Evolutionary conservation across 83 land plant species (phyloP).

Genomic region (Picea abies): DNA sequence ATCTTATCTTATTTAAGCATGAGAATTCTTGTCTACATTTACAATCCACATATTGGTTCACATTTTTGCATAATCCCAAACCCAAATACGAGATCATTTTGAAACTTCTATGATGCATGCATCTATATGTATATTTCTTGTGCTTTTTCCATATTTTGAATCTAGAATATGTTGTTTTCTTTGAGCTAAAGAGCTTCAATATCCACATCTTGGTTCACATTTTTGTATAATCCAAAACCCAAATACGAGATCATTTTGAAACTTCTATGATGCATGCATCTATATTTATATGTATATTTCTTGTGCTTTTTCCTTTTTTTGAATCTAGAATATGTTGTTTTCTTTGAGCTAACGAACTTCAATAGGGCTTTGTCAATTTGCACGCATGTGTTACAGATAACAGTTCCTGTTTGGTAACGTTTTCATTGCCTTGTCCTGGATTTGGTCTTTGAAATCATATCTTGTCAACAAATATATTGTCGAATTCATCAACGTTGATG

Average conservation of each 20-base stretch:
- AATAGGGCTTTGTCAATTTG: background rate
- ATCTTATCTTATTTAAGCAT: background rate
- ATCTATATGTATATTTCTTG: background rate
- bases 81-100: background rate
- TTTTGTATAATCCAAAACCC: background rate
- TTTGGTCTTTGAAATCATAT: conserved; percentile 63
- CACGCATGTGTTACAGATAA: conserved; percentile 31
- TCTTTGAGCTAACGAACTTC: background rate
- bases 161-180: background rate
- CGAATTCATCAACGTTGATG: conserved; percentile 16
- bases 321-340: background rate
- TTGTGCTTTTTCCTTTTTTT: background rate
- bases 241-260: background rate
- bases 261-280: background rate
- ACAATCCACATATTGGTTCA: background rate
- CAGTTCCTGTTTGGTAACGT: conserved; percentile 51
- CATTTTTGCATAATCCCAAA: background rate
- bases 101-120: background rate
- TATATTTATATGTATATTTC: background rate
- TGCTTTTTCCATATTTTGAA: background rate
- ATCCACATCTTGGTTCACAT: background rate
- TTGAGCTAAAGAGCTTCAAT: background rate
- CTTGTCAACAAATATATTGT: conserved; percentile 27
- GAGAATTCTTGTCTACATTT: background rate
- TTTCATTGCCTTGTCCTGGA: conserved; percentile 60